Conservation (phyloP, 805 yeast species). For the Scheffersomyces amazonensis region DNA sequence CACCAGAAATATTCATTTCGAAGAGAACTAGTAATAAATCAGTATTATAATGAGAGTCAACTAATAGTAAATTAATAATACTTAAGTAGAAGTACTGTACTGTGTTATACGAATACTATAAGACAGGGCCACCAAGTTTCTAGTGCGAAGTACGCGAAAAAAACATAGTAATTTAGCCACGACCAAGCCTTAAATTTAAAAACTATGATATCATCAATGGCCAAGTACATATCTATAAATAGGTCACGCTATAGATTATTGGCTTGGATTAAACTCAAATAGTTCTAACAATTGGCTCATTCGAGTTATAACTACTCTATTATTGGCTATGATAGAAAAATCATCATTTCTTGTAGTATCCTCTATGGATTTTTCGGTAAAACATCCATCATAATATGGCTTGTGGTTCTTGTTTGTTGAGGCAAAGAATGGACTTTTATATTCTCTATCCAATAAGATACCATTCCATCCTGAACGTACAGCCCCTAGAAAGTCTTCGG, state of each 20-base stretch:
- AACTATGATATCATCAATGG: too few relatives aligned
- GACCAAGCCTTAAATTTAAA: too few relatives aligned
- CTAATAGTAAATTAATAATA: too few relatives aligned
- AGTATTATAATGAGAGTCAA: too few relatives aligned
- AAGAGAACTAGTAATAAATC: too few relatives aligned
- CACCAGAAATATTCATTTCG: too few relatives aligned
- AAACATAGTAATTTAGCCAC: too few relatives aligned
- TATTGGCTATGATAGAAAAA: constrained; percentile 29
- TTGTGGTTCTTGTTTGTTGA: constrained; percentile 6
- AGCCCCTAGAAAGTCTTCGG: constrained; percentile 54
- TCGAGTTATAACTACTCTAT: constrained; percentile 24
- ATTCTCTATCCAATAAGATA: constrained; percentile 48
- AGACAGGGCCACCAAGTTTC: too few relatives aligned
- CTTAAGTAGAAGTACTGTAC: too few relatives aligned
- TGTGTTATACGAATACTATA: too few relatives aligned
- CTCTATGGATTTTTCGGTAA: constrained; percentile 1
- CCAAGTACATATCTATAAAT: neutral
- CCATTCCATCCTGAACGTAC: constrained; percentile 61
- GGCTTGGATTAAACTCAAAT: constrained; percentile 11
- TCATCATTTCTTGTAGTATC: constrained; percentile 10
- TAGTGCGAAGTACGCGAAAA: too few relatives aligned
- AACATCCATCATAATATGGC: constrained; percentile 5
- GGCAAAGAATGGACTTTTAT: constrained; percentile 12
- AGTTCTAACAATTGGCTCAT: constrained; percentile 15
- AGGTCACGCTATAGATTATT: too few relatives aligned